Conservation (phyloP, 371 early-diverging fungal genomes). For the Batrachochytrium dendrobatidis region DNA sequence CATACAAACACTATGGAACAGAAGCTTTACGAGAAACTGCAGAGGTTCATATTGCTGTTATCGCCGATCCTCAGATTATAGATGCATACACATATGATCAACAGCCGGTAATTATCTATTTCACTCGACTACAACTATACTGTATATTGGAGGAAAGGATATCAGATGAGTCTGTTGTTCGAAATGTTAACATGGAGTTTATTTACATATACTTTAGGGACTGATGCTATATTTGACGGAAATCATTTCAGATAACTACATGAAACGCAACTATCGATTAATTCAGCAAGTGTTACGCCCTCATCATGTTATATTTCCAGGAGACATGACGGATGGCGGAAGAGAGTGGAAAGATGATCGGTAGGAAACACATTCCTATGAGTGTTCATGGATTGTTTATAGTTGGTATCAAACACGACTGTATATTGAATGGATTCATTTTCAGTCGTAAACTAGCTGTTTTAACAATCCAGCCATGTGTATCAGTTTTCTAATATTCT, state of each 20-base stretch:
- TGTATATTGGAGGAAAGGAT: too few relatives aligned
- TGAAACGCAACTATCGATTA: conserved; percentile 65
- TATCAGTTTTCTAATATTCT: too few relatives aligned
- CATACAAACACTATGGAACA: too few relatives aligned
- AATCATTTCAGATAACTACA: conserved; percentile 76
- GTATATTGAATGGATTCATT: conserved; percentile 26
- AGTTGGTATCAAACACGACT: too few relatives aligned
- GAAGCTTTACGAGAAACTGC: too few relatives aligned
- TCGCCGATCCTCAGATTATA: conserved; percentile 91
- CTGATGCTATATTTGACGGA: conserved; percentile 45
- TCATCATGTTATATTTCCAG: conserved; percentile 61
- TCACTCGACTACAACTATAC: not conserved
- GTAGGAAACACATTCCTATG: too few relatives aligned
- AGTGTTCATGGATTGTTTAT: too few relatives aligned
- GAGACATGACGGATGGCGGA: conserved; percentile 84
- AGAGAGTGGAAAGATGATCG: conserved; percentile 59
- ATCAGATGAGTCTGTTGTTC: not conserved
- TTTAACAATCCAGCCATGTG: not conserved
- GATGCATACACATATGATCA: conserved; percentile 75
- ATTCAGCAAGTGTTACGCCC: conserved; percentile 52
- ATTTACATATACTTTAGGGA: conserved; percentile 11
- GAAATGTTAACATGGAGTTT: not conserved
- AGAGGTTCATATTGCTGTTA: conserved; percentile 31
- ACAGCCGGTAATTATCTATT: conserved; percentile 16
- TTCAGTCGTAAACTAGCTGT: not conserved